Evolutionary conservation across 345 rosid species (phyloP).

Genomic region (Crucihimalaya himalaica): DNA sequence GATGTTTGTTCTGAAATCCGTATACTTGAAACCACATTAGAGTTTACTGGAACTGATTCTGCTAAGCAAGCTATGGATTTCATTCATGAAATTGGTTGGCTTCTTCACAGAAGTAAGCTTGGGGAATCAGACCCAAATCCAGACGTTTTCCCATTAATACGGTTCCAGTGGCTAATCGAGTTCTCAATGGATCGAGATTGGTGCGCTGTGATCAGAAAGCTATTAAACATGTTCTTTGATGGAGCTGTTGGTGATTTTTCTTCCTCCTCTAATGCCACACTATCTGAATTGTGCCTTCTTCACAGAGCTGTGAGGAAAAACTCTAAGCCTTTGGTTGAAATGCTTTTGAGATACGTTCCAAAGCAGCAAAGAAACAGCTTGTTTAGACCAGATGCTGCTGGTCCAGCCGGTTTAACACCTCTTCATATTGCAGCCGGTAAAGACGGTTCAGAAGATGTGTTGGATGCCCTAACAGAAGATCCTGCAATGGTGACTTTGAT

Average conservation of each 20-base stretch:
- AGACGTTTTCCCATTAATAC: slow-evolving; percentile 61
- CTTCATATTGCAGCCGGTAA: slow-evolving; percentile 99
- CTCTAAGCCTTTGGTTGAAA: slow-evolving; percentile 71
- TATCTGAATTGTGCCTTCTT: slow-evolving; percentile 82
- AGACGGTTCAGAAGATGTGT: slow-evolving; percentile 90
- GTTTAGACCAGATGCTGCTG: slow-evolving; percentile 84
- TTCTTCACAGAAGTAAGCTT: slow-evolving; percentile 84
- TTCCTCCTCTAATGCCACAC: slow-evolving; percentile 50
- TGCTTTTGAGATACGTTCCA: slow-evolving; percentile 74
- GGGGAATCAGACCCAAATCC: slow-evolving; percentile 62
- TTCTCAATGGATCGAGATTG: slow-evolving; percentile 96
- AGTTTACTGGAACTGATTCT: slow-evolving; percentile 58
- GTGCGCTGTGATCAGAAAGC: slow-evolving; percentile 91
- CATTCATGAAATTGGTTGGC: slow-evolving; percentile 97
- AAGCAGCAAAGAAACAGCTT: slow-evolving; percentile 39
- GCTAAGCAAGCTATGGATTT: slow-evolving; percentile 86
- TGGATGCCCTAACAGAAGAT: slow-evolving; percentile 84
- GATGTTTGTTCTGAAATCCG: slow-evolving; percentile 91
- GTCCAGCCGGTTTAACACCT: slow-evolving; percentile 97
- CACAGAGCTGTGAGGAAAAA: slow-evolving; percentile 97
- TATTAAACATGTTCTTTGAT: slow-evolving; percentile 64
- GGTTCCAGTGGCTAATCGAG: slow-evolving; percentile 91
- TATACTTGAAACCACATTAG: slow-evolving; percentile 68
- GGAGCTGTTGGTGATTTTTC: slow-evolving; percentile 65
- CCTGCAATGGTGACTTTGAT: slow-evolving; percentile 71